Evolutionary conservation across 176 grass and related monocot genomes (phyloP).

Genomic region (Musa schizocarpa): DNA sequence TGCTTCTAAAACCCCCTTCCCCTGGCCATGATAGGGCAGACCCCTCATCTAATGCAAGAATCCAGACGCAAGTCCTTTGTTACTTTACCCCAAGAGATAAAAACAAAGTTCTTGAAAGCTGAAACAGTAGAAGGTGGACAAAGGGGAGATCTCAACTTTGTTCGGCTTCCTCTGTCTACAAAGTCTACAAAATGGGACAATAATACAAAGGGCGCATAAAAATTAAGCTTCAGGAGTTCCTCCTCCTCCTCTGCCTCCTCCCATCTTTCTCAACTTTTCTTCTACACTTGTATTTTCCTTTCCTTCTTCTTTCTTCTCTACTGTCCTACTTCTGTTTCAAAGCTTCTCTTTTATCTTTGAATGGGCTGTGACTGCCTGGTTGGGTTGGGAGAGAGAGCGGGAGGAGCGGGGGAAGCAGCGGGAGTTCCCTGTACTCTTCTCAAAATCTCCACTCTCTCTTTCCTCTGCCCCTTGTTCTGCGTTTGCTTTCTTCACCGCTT

Average conservation of each 20-base stretch:
- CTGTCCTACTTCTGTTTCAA: background rate
- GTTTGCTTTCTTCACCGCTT: background rate
- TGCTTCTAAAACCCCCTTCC: slow-evolving; percentile 32
- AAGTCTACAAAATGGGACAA: background rate
- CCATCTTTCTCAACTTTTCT: background rate
- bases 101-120: background rate
- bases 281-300: too few relatives aligned
- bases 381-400: background rate
- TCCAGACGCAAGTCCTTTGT: slow-evolving; percentile 28
- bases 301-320: background rate
- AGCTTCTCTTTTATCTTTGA: background rate
- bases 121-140: too few relatives aligned
- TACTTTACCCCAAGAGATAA: background rate
- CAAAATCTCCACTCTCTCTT: background rate
- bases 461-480: background rate
- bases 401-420: background rate
- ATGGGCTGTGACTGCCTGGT: background rate
- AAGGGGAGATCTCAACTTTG: too few relatives aligned
- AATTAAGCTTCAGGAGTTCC: background rate
- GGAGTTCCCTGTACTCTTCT: background rate
- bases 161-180: too few relatives aligned
- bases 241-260: background rate
- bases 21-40: slow-evolving; percentile 49
- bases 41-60: slow-evolving; percentile 75
- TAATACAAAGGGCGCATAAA: background rate